Evolutionary conservation across 176 grass and related monocot genomes (phyloP).

Genomic region (Cenchrus purpureus): DNA sequence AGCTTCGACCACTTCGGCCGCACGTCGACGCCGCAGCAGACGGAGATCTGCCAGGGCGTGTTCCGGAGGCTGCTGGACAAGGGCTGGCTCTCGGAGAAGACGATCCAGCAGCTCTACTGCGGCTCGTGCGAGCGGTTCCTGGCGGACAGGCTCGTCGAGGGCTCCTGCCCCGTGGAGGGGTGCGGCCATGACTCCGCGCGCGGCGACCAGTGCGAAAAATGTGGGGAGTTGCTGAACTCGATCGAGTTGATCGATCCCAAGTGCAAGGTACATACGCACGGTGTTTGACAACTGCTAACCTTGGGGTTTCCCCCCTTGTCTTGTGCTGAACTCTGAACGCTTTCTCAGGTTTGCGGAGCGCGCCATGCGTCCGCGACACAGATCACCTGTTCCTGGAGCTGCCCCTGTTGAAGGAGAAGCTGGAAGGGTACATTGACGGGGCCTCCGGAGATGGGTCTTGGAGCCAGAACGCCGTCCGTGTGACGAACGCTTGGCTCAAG

Average conservation of each 20-base stretch:
- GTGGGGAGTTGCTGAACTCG: conserved; percentile 79
- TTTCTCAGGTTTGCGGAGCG: conserved; percentile 54
- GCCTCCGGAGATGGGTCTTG: conserved; percentile 62
- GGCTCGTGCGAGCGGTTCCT: conserved; percentile 69
- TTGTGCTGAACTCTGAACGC: background rate
- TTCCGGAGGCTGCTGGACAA: conserved; percentile 71
- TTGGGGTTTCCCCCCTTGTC: background rate
- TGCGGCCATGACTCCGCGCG: conserved; percentile 69
- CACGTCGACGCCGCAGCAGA: conserved; percentile 69
- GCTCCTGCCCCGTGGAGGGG: conserved; percentile 59
- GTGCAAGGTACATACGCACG: conserved; percentile 57
- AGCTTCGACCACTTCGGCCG: conserved; percentile 85
- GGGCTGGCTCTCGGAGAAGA: conserved; percentile 78
- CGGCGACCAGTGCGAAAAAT: conserved; percentile 90
- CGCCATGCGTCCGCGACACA: conserved; percentile 59
- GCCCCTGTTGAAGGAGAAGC: conserved; percentile 61
- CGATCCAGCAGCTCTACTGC: conserved; percentile 82
- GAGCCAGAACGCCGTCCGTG: conserved; percentile 77
- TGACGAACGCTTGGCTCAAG: conserved; percentile 72
- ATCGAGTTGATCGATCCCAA: conserved; percentile 70
- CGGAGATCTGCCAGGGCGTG: conserved; percentile 70
- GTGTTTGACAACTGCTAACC: too few species aligned
- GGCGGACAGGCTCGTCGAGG: conserved; percentile 78
- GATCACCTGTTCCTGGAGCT: conserved; percentile 90
- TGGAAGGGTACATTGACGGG: conserved; percentile 66